A percentile compares a stretch with the other conserved stretches of the same genome.
Conservation (phyloP, 2,329 filamentous ascomycete species). For the Botryotinia globosa region DNA sequence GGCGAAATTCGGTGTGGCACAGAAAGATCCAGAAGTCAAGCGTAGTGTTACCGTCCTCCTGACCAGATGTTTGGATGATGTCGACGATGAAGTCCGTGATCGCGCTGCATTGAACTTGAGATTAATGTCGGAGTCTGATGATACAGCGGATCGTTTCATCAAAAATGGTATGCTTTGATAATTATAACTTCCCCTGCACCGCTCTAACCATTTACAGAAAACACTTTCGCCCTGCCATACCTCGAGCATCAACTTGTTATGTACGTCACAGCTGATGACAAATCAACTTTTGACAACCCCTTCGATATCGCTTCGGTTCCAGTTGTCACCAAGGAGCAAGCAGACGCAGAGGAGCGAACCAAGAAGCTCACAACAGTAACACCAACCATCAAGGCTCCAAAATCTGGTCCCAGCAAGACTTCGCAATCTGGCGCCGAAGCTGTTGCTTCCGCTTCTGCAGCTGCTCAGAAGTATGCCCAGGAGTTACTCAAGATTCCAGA, state of each 20-base stretch:
- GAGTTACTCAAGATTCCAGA: slow-evolving; percentile 87
- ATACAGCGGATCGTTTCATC: slow-evolving; percentile 81
- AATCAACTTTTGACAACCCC: slow-evolving; percentile 75
- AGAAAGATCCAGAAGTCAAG: slow-evolving; percentile 96
- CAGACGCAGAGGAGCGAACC: slow-evolving; percentile 90
- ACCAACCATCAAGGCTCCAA: slow-evolving; percentile 90
- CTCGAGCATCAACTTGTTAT: slow-evolving; percentile 97
- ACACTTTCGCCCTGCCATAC: slow-evolving; percentile 88
- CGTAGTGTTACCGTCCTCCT: slow-evolving; percentile 90
- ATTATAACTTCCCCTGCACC: slow-evolving; percentile 20
- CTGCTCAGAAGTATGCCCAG: slow-evolving; percentile 84
- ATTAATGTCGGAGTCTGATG: slow-evolving; percentile 81
- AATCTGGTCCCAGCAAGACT: slow-evolving; percentile 71
- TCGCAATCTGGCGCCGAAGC: slow-evolving; percentile 68
- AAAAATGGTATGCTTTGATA: slow-evolving; percentile 69
- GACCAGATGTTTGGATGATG: slow-evolving; percentile 90
- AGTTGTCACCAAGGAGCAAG: slow-evolving; percentile 91
- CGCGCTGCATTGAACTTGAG: slow-evolving; percentile 89
- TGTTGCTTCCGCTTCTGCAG: slow-evolving; percentile 71
- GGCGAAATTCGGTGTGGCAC: slow-evolving; percentile 94
- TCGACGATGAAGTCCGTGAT: slow-evolving; percentile 95
- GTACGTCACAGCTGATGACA: slow-evolving; percentile 92
- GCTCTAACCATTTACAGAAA: slow-evolving; percentile 55
- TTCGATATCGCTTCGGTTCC: slow-evolving; percentile 93
- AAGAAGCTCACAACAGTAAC: slow-evolving; percentile 95